Conservation (phyloP, 2,329 filamentous ascomycete species). For the Blastomyces gilchristii region DNA sequence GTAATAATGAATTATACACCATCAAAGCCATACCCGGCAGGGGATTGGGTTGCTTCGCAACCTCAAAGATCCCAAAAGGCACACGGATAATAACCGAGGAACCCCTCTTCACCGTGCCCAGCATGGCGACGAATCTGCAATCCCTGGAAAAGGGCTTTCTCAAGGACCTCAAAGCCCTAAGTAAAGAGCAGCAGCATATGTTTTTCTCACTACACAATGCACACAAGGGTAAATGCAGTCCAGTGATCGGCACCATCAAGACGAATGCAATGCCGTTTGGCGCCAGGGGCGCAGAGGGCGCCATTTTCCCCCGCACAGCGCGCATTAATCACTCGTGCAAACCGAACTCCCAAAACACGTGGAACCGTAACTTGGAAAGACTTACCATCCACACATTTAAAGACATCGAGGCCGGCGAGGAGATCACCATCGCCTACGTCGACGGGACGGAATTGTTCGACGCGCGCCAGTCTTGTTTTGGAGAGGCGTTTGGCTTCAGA, state of each 20-base stretch:
- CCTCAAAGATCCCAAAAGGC: conserved; percentile 9
- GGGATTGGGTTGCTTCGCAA: conserved; percentile 10
- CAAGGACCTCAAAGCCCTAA: conserved; percentile 7
- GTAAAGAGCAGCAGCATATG: conserved; percentile 8
- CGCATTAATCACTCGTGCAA: conserved; percentile 16
- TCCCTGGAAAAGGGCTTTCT: neutral
- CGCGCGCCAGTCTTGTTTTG: conserved; percentile 8
- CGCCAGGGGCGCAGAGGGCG: conserved; percentile 3
- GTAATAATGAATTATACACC: conserved; percentile 5
- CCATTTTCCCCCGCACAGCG: conserved; percentile 11
- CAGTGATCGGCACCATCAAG: conserved; percentile 8
- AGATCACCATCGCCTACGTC: conserved; percentile 14
- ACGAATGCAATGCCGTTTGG: conserved; percentile 13
- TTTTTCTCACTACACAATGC: conserved; percentile 11
- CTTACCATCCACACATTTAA: conserved; percentile 13
- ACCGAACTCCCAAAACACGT: conserved; percentile 13
- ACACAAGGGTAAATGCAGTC: conserved; percentile 5
- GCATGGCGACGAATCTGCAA: neutral
- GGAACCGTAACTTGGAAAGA: conserved; percentile 8
- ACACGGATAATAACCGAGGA: conserved; percentile 11
- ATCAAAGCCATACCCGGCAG: conserved; percentile 8
- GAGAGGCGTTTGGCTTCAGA: conserved; percentile 12
- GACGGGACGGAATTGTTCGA: conserved; percentile 4
- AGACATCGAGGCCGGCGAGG: conserved; percentile 13
- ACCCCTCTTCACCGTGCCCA: conserved; percentile 9